Evolutionary conservation across 208 protist species (phyloP).

Genomic region (Histomonas meleagridis): DNA sequence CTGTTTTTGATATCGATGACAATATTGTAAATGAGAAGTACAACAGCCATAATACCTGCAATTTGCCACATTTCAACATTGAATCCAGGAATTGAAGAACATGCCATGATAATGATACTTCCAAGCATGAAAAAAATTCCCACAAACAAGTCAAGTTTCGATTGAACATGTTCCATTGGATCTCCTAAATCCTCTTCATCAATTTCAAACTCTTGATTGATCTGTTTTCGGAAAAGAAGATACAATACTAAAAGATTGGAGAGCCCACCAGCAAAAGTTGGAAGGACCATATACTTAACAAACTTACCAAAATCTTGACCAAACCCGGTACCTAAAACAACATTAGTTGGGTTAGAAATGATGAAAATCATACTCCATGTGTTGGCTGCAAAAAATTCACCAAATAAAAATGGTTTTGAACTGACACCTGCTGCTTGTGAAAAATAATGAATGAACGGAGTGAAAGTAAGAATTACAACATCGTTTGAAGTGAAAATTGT

Average conservation of each 20-base stretch:
- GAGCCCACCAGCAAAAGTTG: neutral
- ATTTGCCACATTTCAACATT: conserved; percentile 15
- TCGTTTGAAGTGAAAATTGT: conserved; percentile 15
- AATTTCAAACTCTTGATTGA: neutral
- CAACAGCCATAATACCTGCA: neutral
- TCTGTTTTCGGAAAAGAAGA: neutral
- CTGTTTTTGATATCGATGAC: neutral
- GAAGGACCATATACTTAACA: neutral
- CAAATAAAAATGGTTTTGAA: conserved; percentile 1
- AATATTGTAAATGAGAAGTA: neutral
- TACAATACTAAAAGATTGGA: neutral
- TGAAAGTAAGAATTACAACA: conserved; percentile 1
- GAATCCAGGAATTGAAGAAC: neutral
- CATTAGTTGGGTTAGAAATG: conserved; percentile 30
- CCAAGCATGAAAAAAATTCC: neutral
- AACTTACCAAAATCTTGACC: neutral
- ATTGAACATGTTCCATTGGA: neutral
- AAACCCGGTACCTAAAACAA: neutral
- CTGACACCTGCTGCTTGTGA: neutral
- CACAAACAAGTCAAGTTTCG: neutral
- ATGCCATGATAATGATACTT: neutral
- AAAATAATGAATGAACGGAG: conserved; percentile 16
- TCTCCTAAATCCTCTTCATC: neutral
- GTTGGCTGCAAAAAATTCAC: neutral
- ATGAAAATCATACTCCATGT: conserved; percentile 19